Evolutionary conservation across 73 alveolate species (phyloP), one percentile per base, ranked within the genome.

Genomic region (Symbiodinium natans): DNA sequence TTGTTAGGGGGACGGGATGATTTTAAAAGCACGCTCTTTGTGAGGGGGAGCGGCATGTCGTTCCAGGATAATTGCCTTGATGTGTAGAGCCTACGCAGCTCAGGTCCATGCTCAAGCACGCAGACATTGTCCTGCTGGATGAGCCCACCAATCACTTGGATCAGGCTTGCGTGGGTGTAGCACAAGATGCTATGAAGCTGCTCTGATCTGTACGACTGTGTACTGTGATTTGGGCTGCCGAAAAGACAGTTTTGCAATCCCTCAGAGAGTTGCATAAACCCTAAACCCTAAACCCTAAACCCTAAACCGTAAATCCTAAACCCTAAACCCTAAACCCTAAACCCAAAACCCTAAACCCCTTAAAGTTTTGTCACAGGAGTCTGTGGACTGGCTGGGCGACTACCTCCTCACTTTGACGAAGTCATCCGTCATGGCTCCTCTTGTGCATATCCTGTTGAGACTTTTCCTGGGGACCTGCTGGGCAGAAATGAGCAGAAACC

Each of bases 61-160:
- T 56, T 56, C 75, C 27, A 29, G 27, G 27, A 2, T 21, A 56
- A 56, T 21, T 56, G 17, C 75, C 17, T 21, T 56, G 75, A 29
- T 56, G 75, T 21, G 17, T 29, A 21, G 31, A 29, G 17, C 75
- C 75, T 56, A 56, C 1, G 1, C 17, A 92, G 98, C 98, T 90
- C 25, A 92, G 90, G 92, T 74, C 89, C 83, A 92, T 92, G 98
- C 39, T 92, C 92, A 92, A 92, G 83, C 98, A 92, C 38, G 98
- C 98, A 31, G 98, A 92, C 42, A 40, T 92, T 27, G 98, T 92
- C 41, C 92, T 92, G n/a, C 43, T 92, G 90, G 98, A 92, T 34
- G 98, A 92, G 98, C 98, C 98, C 40, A 92, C 98, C 42, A 92
- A 88, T 36, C 95, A 88, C 86, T 88, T 88, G 95, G 95, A 88